phyloP scores from a whole-genome alignment of 306 rosid genomes.

The Trichosanthes truncata region DNA sequence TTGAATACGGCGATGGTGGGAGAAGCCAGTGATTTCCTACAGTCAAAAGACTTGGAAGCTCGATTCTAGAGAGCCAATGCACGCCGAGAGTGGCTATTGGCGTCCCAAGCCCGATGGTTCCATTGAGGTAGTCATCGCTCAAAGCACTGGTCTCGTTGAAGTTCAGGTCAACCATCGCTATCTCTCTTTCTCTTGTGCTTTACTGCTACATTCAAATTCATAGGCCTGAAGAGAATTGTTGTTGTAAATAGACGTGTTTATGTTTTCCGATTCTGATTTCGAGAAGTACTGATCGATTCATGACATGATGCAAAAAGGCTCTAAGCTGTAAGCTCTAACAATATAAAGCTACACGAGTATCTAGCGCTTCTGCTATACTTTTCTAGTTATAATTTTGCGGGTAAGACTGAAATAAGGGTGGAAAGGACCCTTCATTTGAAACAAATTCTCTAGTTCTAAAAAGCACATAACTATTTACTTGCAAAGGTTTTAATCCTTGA shows the following conservation, averaged over 20 bases:
- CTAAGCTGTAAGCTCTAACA: background rate
- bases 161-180: conserved; percentile 44
- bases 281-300: background rate
- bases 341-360: background rate
- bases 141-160: conserved; percentile 84
- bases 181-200: background rate
- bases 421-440: background rate
- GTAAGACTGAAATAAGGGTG: background rate
- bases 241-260: background rate
- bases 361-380: background rate
- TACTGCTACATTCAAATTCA: background rate
- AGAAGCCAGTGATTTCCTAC: conserved; percentile 63
- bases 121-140: conserved; percentile 71
- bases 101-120: conserved; percentile 68
- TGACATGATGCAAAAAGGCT: background rate
- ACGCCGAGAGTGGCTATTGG: conserved; percentile 84
- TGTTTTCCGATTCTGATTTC: background rate
- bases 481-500: background rate
- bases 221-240: background rate
- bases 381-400: background rate
- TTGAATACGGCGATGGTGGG: conserved; percentile 16
- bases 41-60: conserved; percentile 80
- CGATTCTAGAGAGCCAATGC: conserved; percentile 73
- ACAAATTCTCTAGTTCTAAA: background rate
- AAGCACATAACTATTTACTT: background rate